Evolutionary conservation across 2,329 filamentous ascomycete species (phyloP).

Genomic region (Phialocephala subalpina): DNA sequence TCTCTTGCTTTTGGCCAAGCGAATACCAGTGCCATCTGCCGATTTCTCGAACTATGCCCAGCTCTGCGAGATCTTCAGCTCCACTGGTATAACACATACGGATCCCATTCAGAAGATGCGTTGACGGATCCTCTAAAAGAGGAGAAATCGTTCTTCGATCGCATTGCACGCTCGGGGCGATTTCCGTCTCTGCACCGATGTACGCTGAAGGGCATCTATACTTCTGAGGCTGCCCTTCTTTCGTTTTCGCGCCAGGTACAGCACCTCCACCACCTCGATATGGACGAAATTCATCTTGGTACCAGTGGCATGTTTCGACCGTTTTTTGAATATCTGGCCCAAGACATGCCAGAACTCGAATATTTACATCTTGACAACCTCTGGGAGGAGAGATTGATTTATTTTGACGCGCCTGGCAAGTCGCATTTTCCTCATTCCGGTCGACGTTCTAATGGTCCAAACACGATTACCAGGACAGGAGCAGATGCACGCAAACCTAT

Average conservation of each 20-base stretch:
- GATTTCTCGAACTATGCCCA: neutral
- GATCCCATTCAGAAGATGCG: no score
- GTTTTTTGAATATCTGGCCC: neutral
- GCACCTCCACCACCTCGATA: neutral
- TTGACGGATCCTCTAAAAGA: neutral
- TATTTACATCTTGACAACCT: neutral
- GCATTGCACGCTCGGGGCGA: neutral
- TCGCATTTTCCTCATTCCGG: neutral
- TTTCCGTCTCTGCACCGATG: neutral
- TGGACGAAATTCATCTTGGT: neutral
- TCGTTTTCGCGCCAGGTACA: neutral
- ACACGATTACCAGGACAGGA: neutral
- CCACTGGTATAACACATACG: neutral
- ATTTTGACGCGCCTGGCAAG: neutral
- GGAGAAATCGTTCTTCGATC: neutral
- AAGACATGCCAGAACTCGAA: neutral
- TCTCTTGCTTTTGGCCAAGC: neutral
- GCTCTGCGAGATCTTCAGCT: neutral
- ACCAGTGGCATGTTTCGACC: neutral
- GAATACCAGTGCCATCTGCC: neutral
- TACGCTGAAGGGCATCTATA: neutral
- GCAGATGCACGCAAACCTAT: neutral
- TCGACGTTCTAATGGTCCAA: neutral
- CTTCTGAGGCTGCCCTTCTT: neutral
- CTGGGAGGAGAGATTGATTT: neutral